Conservation (phyloP, 2,329 filamentous ascomycete species). For the Xylaria hypoxylon region DNA sequence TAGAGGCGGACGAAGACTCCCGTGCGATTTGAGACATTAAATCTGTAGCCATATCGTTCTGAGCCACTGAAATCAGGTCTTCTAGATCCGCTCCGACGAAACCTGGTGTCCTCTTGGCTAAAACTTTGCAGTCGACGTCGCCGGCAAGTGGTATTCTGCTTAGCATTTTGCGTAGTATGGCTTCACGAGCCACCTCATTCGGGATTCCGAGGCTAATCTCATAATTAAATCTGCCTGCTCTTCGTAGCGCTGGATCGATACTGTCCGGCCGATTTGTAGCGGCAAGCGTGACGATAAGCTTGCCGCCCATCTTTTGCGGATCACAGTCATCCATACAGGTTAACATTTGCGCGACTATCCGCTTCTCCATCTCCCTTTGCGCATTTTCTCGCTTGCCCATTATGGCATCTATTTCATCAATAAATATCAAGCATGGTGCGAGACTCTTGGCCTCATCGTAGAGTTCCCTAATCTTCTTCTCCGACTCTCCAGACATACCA, state of each 20-base stretch:
- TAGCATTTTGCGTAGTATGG: conserved; percentile 81
- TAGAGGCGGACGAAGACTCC: conserved; percentile 34
- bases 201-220: conserved; percentile 92
- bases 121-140: conserved; percentile 76
- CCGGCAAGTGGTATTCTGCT: conserved; percentile 71
- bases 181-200: conserved; percentile 78
- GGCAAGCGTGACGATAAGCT: conserved; percentile 88
- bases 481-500: conserved; percentile 89
- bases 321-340: conserved; percentile 88
- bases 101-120: conserved; percentile 89
- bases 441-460: conserved; percentile 89
- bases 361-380: conserved; percentile 88
- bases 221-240: conserved; percentile 81
- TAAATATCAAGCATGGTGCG: conserved; percentile 90
- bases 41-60: conserved; percentile 51
- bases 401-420: conserved; percentile 93
- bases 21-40: conserved; percentile 48
- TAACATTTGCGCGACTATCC: conserved; percentile 84
- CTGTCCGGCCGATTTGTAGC: conserved; percentile 91
- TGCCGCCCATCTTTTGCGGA: conserved; percentile 74
- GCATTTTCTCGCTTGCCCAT: conserved; percentile 86
- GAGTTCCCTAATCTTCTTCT: conserved; percentile 85
- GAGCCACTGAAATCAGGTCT: conserved; percentile 64
- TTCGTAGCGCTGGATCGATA: conserved; percentile 80
- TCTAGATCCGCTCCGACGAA: conserved; percentile 93